phyloP scores from a whole-genome alignment of 768 basidiomycete species.

The Lyophyllum decastes region DNA sequence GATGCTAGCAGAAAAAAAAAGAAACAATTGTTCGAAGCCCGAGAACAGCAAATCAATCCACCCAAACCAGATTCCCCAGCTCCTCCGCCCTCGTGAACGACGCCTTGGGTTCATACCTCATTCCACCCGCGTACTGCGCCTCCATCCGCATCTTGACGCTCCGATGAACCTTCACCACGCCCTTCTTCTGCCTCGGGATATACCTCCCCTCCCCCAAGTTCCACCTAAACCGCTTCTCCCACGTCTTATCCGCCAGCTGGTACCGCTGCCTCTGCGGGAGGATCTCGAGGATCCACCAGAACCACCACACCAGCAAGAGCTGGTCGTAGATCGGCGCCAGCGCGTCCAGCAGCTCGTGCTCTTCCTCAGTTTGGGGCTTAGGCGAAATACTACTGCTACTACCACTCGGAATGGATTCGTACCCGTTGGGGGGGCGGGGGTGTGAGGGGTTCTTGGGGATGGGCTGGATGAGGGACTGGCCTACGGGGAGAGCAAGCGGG shows the following conservation, averaged over 20 bases:
- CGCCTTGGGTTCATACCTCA: constrained; percentile 39
- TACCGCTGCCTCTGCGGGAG: constrained; percentile 37
- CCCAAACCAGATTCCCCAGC: constrained; percentile 19
- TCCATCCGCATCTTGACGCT: constrained; percentile 58
- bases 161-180: constrained; percentile 45
- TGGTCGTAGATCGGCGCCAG: constrained; percentile 52
- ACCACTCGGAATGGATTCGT: neutral
- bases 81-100: constrained; percentile 26
- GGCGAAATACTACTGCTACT: neutral
- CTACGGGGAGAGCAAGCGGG: neutral
- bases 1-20: no score
- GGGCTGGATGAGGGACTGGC: neutral
- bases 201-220: constrained; percentile 41
- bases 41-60: constrained; percentile 10
- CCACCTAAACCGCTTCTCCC: constrained; percentile 24
- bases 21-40: no score
- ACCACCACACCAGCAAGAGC: constrained; percentile 31
- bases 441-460: neutral
- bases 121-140: constrained; percentile 36
- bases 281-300: constrained; percentile 68
- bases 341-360: constrained; percentile 54
- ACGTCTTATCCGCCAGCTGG: constrained; percentile 33
- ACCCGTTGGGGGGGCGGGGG: neutral
- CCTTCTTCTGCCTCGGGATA: constrained; percentile 39
- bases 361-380: constrained; percentile 42